Base-by-base conservation (phyloP, 2,329 filamentous ascomycete genomes). In the Hypoxylon sp. region DNA sequence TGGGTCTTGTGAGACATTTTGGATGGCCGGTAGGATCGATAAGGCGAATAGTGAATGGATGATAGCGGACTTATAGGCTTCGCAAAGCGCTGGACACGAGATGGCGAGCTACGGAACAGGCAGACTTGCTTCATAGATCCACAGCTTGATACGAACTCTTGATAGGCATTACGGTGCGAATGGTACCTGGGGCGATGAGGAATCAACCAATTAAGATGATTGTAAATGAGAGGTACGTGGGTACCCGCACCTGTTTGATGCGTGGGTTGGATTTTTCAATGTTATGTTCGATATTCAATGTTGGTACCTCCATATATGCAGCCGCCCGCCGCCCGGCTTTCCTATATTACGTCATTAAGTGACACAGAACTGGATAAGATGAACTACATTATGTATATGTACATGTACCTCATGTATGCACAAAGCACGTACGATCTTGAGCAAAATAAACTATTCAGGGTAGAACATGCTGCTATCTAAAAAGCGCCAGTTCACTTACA, bases 1-100 rank as follows among this genome's bases (percentile, higher is more conserved):
- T 84, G 82, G 13, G 78, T 79, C 69, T 82, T 79, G 54, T 72
- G 68, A 31, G 80, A 75, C 80, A 81, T 82, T 62, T 71, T 74
- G 72, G 75, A 73, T 59, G 70, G 19, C 44, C 57, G 61, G 13
- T 17, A 4, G 13, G 32, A 37, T 27, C 10, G 51, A 27, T 31
- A 32, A 24, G 21, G 17, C 5, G 21, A 39, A 58, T 24, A 29
- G 17, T 1, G 51, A 46, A 31, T 29, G 15, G 32, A 7, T 13
- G 50, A 35, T 48, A 17, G 17, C 24, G 29, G n/a, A 7, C 3
- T 27, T 4, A 19, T 11, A n/a, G 42, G 2, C 24, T 44, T 42
- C 32, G 51, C 44, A 48, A 54, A 55, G 17, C 6, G 29, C 11
- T 32, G 39, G 51, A 32, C 27, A 13, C 19, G 39, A 39, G 24